Evolutionary conservation across 2,329 filamentous ascomycete genomes (phyloP), one percentile per base, ranked within the genome.

Genomic region (Aspergillus pseudoglaucus): DNA sequence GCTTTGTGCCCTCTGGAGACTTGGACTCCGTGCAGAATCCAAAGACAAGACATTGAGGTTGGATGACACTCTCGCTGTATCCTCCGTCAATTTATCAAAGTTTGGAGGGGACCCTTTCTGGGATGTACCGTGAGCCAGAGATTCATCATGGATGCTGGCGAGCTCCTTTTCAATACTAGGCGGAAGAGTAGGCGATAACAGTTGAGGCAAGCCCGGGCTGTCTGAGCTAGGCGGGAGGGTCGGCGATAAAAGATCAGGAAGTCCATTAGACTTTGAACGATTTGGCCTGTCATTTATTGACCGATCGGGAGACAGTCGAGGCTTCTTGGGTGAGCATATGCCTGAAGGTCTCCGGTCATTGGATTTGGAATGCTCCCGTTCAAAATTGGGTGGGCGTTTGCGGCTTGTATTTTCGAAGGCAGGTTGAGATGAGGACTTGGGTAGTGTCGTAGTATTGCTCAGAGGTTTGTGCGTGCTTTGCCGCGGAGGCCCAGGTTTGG

Each of bases 131-230:
- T 49, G 23, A 40, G 52, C 42, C 39, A 57, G 46, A 17, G 66
- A 61, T 30, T 63, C 64, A 37, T 70, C 68, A 23, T 69, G 57
- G 32, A 72, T 66, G 48, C 71, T 61, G 6, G 67, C 70, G 22
- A 82, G 61, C 47, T 79, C 75, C 48, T 73, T 75, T 54, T 78
- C 75, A 40, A 83, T 73, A 46, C 75, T 75, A 2, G 75, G 69
- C 6, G 79, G 79, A 3, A 83, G 67, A 12, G 77, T 80, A 3
- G 79, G 79, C 4, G 80, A 82, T n/a, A 82, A 64, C 32, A 81
- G 69, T 8, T 72, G 69, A 9, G 79, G 79, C 15, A 81, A 62
- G 47, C 62, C 69, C 22, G 64, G 62, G 17, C 55, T 59, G 47
- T 50, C 50, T 20, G 75, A 62, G 39, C 71, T 70, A 20, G 72